phyloP scores from a whole-genome alignment of 2,329 filamentous ascomycete genomes.

The Ophiostoma sp. region DNA sequence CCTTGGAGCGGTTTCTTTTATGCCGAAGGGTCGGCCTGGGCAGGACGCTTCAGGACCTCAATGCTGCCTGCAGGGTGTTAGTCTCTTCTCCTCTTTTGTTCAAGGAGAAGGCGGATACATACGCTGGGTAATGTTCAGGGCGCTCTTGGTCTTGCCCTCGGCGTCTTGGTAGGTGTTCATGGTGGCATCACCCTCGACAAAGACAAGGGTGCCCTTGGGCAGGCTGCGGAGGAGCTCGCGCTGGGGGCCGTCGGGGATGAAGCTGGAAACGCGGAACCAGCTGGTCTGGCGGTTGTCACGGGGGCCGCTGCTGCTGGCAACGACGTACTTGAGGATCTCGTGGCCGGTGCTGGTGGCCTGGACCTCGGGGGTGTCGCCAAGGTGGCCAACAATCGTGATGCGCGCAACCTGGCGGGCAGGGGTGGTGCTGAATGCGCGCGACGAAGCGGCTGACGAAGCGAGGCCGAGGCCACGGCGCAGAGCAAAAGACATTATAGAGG shows the following conservation, averaged over 20 bases:
- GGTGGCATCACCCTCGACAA: constrained; percentile 74
- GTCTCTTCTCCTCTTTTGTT: neutral
- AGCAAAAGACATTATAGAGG: constrained; percentile 10
- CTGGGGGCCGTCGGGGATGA: constrained; percentile 59
- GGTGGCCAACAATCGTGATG: constrained; percentile 80
- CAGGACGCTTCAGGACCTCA: constrained; percentile 43
- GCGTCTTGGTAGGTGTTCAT: constrained; percentile 62
- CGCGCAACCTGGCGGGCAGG: constrained; percentile 62
- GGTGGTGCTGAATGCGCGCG: constrained; percentile 72
- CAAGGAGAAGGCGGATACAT: constrained; percentile 38
- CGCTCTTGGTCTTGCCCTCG: constrained; percentile 61
- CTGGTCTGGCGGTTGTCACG: constrained; percentile 68
- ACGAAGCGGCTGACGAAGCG: constrained; percentile 36
- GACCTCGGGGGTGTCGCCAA: constrained; percentile 73
- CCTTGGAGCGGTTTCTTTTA: neutral
- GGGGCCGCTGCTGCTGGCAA: constrained; percentile 64
- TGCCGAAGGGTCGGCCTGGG: constrained; percentile 8
- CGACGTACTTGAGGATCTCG: constrained; percentile 69
- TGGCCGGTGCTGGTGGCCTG: constrained; percentile 62
- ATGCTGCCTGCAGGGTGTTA: constrained; percentile 36
- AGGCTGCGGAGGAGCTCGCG: constrained; percentile 68
- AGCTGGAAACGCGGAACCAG: constrained; percentile 79
- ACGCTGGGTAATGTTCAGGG: constrained; percentile 75
- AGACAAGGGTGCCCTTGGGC: constrained; percentile 77
- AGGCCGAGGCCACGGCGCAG: constrained; percentile 13